These are phyloP conservation scores for Pyrus pyrifolia DNA, from an alignment of 306 rosid species.

Conservation along the genomic window DNA sequence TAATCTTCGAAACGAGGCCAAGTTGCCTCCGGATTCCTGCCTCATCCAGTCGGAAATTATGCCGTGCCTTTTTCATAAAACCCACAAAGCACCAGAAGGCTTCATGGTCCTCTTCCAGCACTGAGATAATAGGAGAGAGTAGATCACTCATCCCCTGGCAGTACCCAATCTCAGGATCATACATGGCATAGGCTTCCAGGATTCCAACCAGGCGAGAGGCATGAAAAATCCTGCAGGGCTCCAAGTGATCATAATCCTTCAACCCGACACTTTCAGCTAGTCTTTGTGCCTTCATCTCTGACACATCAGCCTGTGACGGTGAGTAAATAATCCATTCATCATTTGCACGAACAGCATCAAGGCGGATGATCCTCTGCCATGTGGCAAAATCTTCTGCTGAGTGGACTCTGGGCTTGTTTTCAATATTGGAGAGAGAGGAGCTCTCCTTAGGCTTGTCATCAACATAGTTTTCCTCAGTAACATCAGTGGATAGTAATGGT, in stretches of 20 bases:
- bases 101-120: constrained; percentile 22
- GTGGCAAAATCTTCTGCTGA: constrained; percentile 20
- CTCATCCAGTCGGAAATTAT: constrained; percentile 22
- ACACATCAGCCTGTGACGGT: constrained; percentile 20
- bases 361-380: constrained; percentile 23
- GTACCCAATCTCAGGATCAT: constrained; percentile 24
- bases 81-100: constrained; percentile 29
- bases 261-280: constrained; percentile 12
- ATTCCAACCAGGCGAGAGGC: constrained; percentile 23
- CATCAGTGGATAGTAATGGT: constrained; percentile 7
- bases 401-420: background rate
- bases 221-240: constrained; percentile 16
- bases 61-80: constrained; percentile 24
- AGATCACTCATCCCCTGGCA: constrained; percentile 28
- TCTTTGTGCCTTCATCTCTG: constrained; percentile 11
- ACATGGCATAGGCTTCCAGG: constrained; percentile 17
- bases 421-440: background rate
- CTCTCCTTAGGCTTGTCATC: constrained; percentile 7
- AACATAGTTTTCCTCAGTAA: constrained; percentile 7
- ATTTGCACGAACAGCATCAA: constrained; percentile 23
- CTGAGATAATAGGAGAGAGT: constrained; percentile 20
- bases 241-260: constrained; percentile 20
- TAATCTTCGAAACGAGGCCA: constrained; percentile 18
- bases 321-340: constrained; percentile 24
- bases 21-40: constrained; percentile 25